Evolutionary conservation across 2,329 filamentous ascomycete species (phyloP).

Genomic region (Aspergillus neoniger): DNA sequence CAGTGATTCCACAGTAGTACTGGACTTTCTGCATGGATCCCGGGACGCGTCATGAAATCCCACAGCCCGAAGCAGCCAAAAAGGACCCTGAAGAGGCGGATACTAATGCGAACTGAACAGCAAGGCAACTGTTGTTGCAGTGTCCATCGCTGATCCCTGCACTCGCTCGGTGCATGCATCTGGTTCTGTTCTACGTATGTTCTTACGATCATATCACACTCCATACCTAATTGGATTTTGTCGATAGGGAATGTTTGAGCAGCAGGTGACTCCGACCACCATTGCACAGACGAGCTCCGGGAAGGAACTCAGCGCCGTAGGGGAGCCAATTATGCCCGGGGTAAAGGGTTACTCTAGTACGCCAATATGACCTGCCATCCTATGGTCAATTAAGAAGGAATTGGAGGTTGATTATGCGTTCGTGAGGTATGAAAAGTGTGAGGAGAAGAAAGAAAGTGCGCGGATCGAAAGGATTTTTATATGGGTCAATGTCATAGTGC

Average conservation of each 20-base stretch:
- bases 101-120: not conserved
- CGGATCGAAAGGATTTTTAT: slow-evolving; percentile 18
- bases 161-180: not conserved
- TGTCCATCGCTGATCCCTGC: no score
- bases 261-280: slow-evolving; percentile 42
- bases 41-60: not conserved
- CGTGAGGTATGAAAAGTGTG: slow-evolving; percentile 42
- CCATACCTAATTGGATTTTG: not conserved
- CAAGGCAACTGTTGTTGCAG: not conserved
- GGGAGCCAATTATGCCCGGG: slow-evolving; percentile 31
- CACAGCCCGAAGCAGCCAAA: not conserved
- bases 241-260: slow-evolving; percentile 37
- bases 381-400: slow-evolving; percentile 37
- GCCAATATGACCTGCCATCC: slow-evolving; percentile 53
- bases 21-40: not conserved
- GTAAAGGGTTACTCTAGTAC: slow-evolving; percentile 42
- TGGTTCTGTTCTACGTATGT: not conserved
- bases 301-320: slow-evolving; percentile 34
- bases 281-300: slow-evolving; percentile 28
- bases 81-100: not conserved
- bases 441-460: slow-evolving; percentile 38
- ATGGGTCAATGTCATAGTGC: not conserved
- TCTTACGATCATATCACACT: not conserved
- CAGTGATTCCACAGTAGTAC: no score
- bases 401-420: slow-evolving; percentile 55